Evolutionary conservation across 306 rosid species (phyloP).

Genomic region (Trichosanthes truncata): DNA sequence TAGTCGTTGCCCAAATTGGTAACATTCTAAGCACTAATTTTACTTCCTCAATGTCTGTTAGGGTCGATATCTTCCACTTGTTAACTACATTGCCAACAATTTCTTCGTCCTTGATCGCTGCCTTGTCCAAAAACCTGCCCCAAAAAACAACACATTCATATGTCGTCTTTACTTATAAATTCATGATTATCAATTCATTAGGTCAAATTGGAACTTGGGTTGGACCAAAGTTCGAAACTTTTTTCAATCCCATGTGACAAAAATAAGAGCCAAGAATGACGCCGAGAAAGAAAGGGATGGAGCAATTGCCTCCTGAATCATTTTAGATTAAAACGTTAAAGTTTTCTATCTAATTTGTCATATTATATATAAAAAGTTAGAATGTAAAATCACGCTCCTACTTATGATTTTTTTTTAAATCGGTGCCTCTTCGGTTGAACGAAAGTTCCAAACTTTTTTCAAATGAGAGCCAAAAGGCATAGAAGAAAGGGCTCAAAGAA

Average conservation of each 20-base stretch:
- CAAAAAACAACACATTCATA: not conserved
- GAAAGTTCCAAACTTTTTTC: not conserved
- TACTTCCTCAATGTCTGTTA: slow-evolving; percentile 82
- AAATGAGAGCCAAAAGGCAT: not conserved
- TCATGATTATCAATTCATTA: not conserved
- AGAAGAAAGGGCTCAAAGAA: too few relatives aligned
- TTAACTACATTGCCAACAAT: not conserved
- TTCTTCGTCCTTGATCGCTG: slow-evolving; percentile 37
- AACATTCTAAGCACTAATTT: slow-evolving; percentile 55
- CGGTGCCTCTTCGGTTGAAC: not conserved
- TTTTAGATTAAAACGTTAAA: not conserved
- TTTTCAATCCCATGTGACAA: not conserved
- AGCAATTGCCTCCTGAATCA: not conserved
- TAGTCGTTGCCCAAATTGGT: slow-evolving; percentile 92
- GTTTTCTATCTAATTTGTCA: too few relatives aligned
- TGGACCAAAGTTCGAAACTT: not conserved
- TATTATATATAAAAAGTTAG: not conserved
- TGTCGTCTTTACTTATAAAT: not conserved
- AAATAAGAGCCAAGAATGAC: not conserved
- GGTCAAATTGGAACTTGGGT: not conserved
- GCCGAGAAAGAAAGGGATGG: not conserved
- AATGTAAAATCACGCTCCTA: not conserved
- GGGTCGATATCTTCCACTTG: slow-evolving; percentile 55
- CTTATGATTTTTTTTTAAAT: not conserved
- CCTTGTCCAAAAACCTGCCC: slow-evolving; percentile 75